A percentile compares a stretch with the other conserved stretches of the same genome.
Evolutionary conservation across 495 filamentous ascomycete genomes (phyloP).

Genomic region (Beverwykella pulmonaria): DNA sequence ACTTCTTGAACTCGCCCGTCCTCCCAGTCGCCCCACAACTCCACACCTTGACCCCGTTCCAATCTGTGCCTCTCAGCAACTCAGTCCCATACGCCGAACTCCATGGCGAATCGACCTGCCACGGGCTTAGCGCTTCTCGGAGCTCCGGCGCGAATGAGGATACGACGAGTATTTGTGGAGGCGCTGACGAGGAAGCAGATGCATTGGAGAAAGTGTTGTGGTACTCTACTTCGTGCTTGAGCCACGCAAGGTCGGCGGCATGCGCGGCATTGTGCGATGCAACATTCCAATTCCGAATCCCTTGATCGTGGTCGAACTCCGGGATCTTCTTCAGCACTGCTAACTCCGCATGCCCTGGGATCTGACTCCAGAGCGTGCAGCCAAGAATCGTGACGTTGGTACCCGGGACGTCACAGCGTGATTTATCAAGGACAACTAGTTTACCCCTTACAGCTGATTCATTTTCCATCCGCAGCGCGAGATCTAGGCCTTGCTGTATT

Average conservation of each 20-base stretch:
- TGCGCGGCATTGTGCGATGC: slow-evolving; percentile 54
- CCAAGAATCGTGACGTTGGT: slow-evolving; percentile 55
- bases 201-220: background rate
- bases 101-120: slow-evolving; percentile 50
- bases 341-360: slow-evolving; percentile 46
- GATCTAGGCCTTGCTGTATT: slow-evolving; percentile 47
- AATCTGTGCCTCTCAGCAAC: slow-evolving; percentile 42
- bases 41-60: slow-evolving; percentile 49
- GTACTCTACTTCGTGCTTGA: slow-evolving; percentile 45
- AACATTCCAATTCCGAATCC: slow-evolving; percentile 54
- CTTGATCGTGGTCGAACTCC: slow-evolving; percentile 51
- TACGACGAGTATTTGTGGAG: slow-evolving; percentile 51
- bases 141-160: slow-evolving; percentile 60
- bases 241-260: slow-evolving; percentile 54
- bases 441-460: slow-evolving; percentile 52
- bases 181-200: slow-evolving; percentile 33
- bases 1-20: slow-evolving; percentile 48
- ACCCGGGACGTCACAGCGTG: slow-evolving; percentile 47
- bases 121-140: slow-evolving; percentile 49
- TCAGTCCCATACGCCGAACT: slow-evolving; percentile 57
- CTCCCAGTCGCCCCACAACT: slow-evolving; percentile 61
- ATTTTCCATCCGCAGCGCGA: slow-evolving; percentile 49
- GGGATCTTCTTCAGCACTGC: slow-evolving; percentile 50
- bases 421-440: slow-evolving; percentile 53
- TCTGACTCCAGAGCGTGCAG: slow-evolving; percentile 59